Evolutionary conservation across 495 filamentous ascomycete species (phyloP).

Genomic region (Zalerion maritima): DNA sequence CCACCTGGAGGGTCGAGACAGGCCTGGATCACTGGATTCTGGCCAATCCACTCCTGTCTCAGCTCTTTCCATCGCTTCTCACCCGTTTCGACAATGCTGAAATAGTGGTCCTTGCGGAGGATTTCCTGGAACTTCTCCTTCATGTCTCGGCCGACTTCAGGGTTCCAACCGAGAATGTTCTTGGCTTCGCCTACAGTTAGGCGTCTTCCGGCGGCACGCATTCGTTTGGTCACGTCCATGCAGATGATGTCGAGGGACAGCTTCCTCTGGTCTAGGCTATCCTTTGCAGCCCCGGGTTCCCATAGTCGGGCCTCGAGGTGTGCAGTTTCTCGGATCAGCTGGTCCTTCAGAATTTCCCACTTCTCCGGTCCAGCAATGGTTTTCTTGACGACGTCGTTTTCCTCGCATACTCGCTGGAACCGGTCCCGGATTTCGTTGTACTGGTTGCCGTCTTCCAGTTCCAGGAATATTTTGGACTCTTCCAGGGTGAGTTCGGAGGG

Average conservation of each 20-base stretch:
- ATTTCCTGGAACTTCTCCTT: constrained; percentile 52
- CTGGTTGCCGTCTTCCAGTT: constrained; percentile 41
- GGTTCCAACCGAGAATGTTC: constrained; percentile 55
- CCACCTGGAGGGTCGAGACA: constrained; percentile 40
- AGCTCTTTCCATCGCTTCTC: constrained; percentile 57
- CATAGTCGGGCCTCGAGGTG: constrained; percentile 55
- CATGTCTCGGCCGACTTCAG: constrained; percentile 50
- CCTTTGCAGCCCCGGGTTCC: constrained; percentile 25
- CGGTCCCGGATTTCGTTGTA: constrained; percentile 50
- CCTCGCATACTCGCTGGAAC: constrained; percentile 56
- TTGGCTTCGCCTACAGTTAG: constrained; percentile 65
- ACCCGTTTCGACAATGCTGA: constrained; percentile 57
- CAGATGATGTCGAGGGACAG: constrained; percentile 66
- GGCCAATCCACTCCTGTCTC: constrained; percentile 51
- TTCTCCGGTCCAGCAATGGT: constrained; percentile 52
- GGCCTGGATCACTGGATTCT: constrained; percentile 40
- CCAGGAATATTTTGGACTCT: constrained; percentile 58
- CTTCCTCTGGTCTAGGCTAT: constrained; percentile 36
- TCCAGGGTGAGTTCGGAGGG: constrained; percentile 71
- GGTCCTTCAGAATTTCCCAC: constrained; percentile 60
- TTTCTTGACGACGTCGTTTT: constrained; percentile 55
- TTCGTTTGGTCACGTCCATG: constrained; percentile 68
- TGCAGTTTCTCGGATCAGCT: constrained; percentile 46
- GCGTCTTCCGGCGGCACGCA: constrained; percentile 45
- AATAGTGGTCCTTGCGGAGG: constrained; percentile 53